These are phyloP conservation scores for Backusella luteola DNA, from an alignment of 192 early-diverging fungal genomes.

Conservation along the genomic window DNA sequence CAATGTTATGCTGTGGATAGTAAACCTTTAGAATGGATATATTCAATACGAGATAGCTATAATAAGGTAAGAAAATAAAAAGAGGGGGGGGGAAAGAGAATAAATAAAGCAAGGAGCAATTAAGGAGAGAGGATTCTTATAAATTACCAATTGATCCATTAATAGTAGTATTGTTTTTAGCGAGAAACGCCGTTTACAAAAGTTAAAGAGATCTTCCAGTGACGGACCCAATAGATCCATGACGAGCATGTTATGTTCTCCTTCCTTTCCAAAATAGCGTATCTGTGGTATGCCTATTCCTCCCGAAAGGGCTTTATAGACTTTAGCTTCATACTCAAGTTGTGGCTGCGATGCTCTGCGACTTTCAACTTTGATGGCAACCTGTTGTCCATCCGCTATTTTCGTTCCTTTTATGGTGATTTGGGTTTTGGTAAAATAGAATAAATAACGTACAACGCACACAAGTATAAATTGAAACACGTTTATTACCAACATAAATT, in stretches of 20 bases:
- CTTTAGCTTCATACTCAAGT: conserved; percentile 95
- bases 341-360: conserved; percentile 95
- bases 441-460: neutral
- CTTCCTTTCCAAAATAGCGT: conserved; percentile 80
- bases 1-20: neutral
- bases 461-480: no score
- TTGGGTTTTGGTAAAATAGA: neutral
- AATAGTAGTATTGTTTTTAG: conserved; percentile 85
- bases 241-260: conserved; percentile 82
- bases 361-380: conserved; percentile 97
- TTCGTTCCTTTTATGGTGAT: conserved; percentile 62
- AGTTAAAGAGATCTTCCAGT: conserved; percentile 88
- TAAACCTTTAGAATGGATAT: conserved; percentile 62
- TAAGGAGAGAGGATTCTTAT: neutral
- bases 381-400: conserved; percentile 89
- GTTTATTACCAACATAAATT: conserved; percentile 82
- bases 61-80: neutral
- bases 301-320: conserved; percentile 93
- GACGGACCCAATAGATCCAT: conserved; percentile 89
- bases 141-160: conserved; percentile 83
- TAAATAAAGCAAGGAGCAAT: neutral
- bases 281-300: conserved; percentile 91
- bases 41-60: conserved; percentile 63
- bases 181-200: conserved; percentile 84
- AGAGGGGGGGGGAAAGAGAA: neutral